Base-by-base conservation (phyloP, 345 rosid species). In the Populus tremula region DNA sequence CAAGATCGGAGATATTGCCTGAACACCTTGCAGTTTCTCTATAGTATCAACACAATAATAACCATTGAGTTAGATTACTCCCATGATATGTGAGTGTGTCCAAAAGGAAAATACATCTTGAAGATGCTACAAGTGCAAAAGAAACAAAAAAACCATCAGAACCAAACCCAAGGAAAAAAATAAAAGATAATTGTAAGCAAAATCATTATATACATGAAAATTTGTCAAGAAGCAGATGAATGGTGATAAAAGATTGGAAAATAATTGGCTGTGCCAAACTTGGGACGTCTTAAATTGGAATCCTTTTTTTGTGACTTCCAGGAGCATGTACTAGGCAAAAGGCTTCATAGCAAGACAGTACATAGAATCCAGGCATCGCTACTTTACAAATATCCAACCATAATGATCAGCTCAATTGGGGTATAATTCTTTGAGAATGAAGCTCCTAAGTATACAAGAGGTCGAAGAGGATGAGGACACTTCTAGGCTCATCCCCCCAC, bases 11-110 rank as follows among this genome's bases (percentile, higher is more conserved):
- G 36, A 72, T 71, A 80, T 70, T 78, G 69, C 84, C 83, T 6
- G 79, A 78, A 75, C 86, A 86, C 84, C 87, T 89, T 59, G 87
- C 80, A 47, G 82, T 82, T 84, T 91, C 94, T 80, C 97, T 91
- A 90, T 63, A 79, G 68, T 9, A 83, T 76, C 65, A 80, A 53
- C 49, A 80, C 18, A 74, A 79, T 17, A 76, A 59, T 53, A 70
- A 14, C 67, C 72, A 82, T 70, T 39, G 45, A 78, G 65, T 69
- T 47, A 64, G 71, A 59, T 66, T 27, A 63, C 54, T 62, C 36
- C 50, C 12, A 74, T 17, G 66, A 56, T 25, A 70, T 16, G 61
- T 62, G 67, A 31, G 75, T 12, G 67, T 39, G 75, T 12, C 14
- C 31, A 21, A 68, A 54, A 72, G 74, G 53, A 54, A 35, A 72